Base-by-base conservation (phyloP, 2,329 filamentous ascomycete species). In the Tolypocladium album region DNA sequence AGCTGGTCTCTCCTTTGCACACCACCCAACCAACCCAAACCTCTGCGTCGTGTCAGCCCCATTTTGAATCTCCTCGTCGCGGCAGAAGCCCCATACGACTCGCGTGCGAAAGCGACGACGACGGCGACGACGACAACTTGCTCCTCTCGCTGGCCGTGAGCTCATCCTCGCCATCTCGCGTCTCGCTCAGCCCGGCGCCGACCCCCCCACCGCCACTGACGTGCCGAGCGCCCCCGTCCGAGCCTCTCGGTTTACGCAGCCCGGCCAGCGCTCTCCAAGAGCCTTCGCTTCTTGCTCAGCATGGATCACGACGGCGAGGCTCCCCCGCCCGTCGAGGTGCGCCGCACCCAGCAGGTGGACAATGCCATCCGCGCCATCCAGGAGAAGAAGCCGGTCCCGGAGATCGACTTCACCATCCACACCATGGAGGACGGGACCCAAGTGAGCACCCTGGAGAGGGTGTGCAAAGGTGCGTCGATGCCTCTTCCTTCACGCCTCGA, bases 321-420 rank as follows among this genome's bases (percentile, higher is more conserved):
- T 57, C 63, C 65, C 57, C 64, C 67, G 58, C 61, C 72, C 58
- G 66, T 65, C 66, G 78, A 79, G 57, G 76, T 80, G 56, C 77
- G 75, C 70, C 80, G 79, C 73, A 81, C 74, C 69, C 73, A 77
- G 69, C 86, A 89, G 75, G 83, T 97, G 72, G 91, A 96, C 78
- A 93, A 91, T 84, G 89, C 90, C 68, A 88, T 93, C 71, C 90
- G 90, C 74, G 94, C 94, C 62, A 92, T 99, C 71, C 87, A 88
- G 74, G 86, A 97, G 70, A 97, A 97, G 88, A 93, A 89, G 80
- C 92, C 93, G 59, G 83, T 95, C 57, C 94, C 94, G 61, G 93
- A 97, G 82, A 97, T 99, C 71, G 94, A 99, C 80, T 99, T 99
- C 75, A 95, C 91, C 60, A 86, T 99, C 71, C 94, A 99, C 76